Percentiles rank a stretch among this genome's conserved stretches.
Evolutionary conservation across 257 asterid genomes (phyloP).

Genomic region (Solanum rostratum): DNA sequence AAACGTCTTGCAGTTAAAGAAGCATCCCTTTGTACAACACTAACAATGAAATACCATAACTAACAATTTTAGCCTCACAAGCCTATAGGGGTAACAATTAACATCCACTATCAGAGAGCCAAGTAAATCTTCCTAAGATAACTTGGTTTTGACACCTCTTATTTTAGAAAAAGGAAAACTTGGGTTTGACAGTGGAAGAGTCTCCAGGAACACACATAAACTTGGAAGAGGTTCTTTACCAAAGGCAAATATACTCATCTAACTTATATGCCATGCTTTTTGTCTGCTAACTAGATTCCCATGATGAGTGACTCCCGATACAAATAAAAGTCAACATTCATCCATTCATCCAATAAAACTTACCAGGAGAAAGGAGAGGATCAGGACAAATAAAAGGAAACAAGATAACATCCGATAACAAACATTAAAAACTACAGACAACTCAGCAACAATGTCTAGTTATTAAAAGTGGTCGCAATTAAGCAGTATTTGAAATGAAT

Average conservation of each 20-base stretch:
- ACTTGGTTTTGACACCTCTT: no score
- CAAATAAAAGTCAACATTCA: neutral
- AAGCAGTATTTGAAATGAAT: neutral
- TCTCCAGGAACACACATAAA: neutral
- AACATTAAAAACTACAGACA: neutral
- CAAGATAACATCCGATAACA: neutral
- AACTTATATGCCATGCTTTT: neutral
- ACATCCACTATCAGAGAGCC: neutral
- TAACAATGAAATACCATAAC: neutral
- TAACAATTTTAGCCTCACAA: neutral
- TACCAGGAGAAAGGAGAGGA: neutral
- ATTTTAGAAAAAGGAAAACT: neutral
- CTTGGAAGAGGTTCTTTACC: neutral
- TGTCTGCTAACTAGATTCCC: neutral
- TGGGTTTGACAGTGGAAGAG: neutral
- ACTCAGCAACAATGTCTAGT: neutral
- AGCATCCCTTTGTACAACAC: neutral
- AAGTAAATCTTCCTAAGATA: neutral
- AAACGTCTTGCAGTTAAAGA: neutral
- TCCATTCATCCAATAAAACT: neutral
- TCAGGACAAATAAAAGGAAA: neutral
- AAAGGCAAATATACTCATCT: neutral
- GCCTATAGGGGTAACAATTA: neutral
- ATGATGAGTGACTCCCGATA: neutral
- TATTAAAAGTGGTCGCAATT: neutral